Evolutionary conservation across 1,284 basidiomycete species (phyloP).

Genomic region (Heliocybe sulcata): DNA sequence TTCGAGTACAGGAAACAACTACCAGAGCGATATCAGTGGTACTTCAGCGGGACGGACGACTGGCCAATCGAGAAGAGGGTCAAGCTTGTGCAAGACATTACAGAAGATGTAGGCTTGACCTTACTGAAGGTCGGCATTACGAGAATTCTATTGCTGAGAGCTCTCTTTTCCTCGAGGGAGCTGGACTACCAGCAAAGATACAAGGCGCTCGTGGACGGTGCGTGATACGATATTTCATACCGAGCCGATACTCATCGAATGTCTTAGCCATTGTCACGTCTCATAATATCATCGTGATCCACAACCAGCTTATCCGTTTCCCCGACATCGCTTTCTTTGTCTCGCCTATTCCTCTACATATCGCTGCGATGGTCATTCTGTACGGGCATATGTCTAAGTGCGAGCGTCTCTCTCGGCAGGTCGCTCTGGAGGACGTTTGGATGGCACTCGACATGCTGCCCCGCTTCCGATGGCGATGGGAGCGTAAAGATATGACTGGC

Average conservation of each 20-base stretch:
- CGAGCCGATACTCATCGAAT: slow-evolving; percentile 5
- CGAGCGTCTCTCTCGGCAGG: slow-evolving; percentile 50
- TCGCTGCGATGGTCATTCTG: slow-evolving; percentile 81
- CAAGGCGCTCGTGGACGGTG: slow-evolving; percentile 69
- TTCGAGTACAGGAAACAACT: slow-evolving; percentile 55
- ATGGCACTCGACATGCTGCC: slow-evolving; percentile 80
- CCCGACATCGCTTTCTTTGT: slow-evolving; percentile 81
- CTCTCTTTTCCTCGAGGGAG: slow-evolving; percentile 68
- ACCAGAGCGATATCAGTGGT: slow-evolving; percentile 61
- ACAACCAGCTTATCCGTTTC: slow-evolving; percentile 72
- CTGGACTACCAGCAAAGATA: slow-evolving; percentile 54
- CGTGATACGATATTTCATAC: slow-evolving; percentile 14
- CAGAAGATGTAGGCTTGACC: slow-evolving; percentile 72
- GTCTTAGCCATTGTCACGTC: slow-evolving; percentile 67
- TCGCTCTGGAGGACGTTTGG: slow-evolving; percentile 73
- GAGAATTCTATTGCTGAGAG: slow-evolving; percentile 67
- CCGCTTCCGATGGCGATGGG: slow-evolving; percentile 82
- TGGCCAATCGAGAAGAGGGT: slow-evolving; percentile 59
- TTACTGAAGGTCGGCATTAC: slow-evolving; percentile 74
- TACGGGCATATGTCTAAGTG: slow-evolving; percentile 77
- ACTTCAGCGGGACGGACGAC: slow-evolving; percentile 65
- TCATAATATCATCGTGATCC: slow-evolving; percentile 77
- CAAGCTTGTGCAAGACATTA: slow-evolving; percentile 63
- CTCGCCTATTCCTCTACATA: slow-evolving; percentile 77
- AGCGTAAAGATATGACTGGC: slow-evolving; percentile 68